Evolutionary conservation across 768 basidiomycete species (phyloP), one percentile per base, ranked within the genome.

Genomic region (Dentipellis fragilis): DNA sequence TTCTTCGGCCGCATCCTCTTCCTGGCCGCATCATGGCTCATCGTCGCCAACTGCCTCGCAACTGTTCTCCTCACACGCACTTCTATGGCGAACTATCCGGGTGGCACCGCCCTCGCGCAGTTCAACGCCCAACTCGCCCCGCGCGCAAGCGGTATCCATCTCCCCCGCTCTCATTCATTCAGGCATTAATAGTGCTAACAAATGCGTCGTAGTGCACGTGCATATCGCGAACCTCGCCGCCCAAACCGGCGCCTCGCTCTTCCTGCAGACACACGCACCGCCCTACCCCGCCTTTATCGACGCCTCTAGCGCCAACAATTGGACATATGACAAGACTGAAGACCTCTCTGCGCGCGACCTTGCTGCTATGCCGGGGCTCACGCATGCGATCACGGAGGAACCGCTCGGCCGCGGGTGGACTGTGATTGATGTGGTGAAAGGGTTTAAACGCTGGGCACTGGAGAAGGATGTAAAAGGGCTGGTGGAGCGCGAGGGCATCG

Each of bases 171-270:
- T 22, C 49, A 6, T 6, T 19, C 2, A 49, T 17, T 45, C 36
- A 57, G 52, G 51, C 57, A 22, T 14, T 14, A 29, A 29, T 29
- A 29, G 6, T 29, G 29, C 29, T 29, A 29, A 29, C 3, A 6
- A 29, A 29, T 29, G 29, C 52, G 63, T 64, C 0, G 62, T 68
- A 71, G 79, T 81, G 38, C 80, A 85, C 56, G 79, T 95, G 3
- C 87, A 94, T 64, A 81, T 96, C 46, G 84, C 81, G 51, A 89
- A 94, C 59, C 79, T 92, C 46, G 87, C 89, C 1, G 85, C 90
- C 2, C 93, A 95, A 68, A 92, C 87, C 0, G 95, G 96, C 2
- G 89, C 91, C 2, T 87, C 91, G 0, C 81, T 93, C 53, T 96
- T 97, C 75, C 80, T 83, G 19, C 88, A 90, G 40, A 75, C 79